Evolutionary conservation across 306 rosid species (phyloP).

Genomic region (Oemleria cerasiformis): DNA sequence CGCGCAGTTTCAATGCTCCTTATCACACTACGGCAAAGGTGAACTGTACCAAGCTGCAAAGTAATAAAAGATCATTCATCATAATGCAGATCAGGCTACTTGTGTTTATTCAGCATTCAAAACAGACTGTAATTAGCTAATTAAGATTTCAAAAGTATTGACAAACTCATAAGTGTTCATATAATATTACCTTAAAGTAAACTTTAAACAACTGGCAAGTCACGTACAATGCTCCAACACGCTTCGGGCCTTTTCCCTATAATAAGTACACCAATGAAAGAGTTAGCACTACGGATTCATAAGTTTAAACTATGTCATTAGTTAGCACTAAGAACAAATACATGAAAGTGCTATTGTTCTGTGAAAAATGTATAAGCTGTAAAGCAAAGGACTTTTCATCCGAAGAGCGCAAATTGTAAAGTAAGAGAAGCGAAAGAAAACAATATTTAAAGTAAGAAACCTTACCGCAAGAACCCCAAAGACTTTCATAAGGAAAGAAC

Average conservation of each 20-base stretch:
- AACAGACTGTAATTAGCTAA: not conserved
- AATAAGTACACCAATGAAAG: slow-evolving; percentile 22
- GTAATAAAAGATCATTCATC: slow-evolving; percentile 26
- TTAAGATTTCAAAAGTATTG: not conserved
- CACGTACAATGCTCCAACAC: slow-evolving; percentile 89
- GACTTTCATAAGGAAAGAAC: slow-evolving; percentile 94
- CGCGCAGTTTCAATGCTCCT: slow-evolving; percentile 96
- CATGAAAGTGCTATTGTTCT: not conserved
- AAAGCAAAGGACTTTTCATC: not conserved
- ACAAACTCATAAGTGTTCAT: not conserved
- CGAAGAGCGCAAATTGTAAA: not conserved
- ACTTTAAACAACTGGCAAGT: slow-evolving; percentile 94
- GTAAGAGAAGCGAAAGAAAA: not conserved
- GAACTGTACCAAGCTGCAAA: slow-evolving; percentile 94
- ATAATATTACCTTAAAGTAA: slow-evolving; percentile 71
- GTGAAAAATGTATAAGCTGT: not conserved
- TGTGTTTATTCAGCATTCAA: slow-evolving; percentile 2
- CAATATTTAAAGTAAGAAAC: not conserved
- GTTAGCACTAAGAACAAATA: too few relatives aligned
- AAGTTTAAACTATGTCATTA: not conserved
- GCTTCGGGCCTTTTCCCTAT: slow-evolving; percentile 95
- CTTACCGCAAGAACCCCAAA: slow-evolving; percentile 91
- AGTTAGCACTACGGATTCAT: slow-evolving; percentile 16
- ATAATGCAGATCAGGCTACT: slow-evolving; percentile 14
- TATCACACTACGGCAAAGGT: slow-evolving; percentile 95